Base-by-base conservation (phyloP, 257 asterid genomes). In the Vinca minor region DNA sequence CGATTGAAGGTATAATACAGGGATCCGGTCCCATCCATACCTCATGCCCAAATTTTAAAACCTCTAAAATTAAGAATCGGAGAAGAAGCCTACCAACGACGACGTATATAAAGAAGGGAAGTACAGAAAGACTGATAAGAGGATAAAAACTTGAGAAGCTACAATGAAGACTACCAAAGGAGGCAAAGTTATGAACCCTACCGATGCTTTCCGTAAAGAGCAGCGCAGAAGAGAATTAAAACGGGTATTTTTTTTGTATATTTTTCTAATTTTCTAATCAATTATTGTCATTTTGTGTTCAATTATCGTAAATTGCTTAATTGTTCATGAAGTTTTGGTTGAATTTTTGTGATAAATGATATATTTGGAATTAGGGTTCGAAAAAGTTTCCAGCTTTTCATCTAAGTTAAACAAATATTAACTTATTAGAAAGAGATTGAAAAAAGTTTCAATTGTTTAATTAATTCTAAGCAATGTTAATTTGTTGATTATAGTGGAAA, bases 151-250 rank as follows among this genome's bases (percentile, higher is more conserved):
- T 36, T 26, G 45, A 41, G 39, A n/a, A 34, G 12, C 41, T 60
- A 50, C 46, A 41, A 92, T 86, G 91, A 91, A 91, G 87, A 93
- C 97, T 49, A 93, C 98, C 52, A 93, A 93, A 77, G 96, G 98
- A 39, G 98, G 98, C 74, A 93, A 93, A 78, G 86, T 94, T 64
- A 93, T 93, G 98, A 93, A 93, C 90, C 98, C 98, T 84, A 93
- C 98, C 75, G 97, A 89, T 74, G 89, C 98, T 25, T 89, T 81
- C 68, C 94, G 98, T 53, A 93, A 93, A 64, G 96, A 93, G 87
- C 77, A 82, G 41, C 96, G 97, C 36, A 93, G 87, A 29, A 84
- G 87, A 76, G 98, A 93, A 81, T 81, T 93, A 72, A 87, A 85
- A 74, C 85, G 97, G 89, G 97, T 87, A 81, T 59, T 31, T 65